Base-by-base conservation (phyloP, 2,329 filamentous ascomycete species). In the Tolypocladium ovalisporum region DNA sequence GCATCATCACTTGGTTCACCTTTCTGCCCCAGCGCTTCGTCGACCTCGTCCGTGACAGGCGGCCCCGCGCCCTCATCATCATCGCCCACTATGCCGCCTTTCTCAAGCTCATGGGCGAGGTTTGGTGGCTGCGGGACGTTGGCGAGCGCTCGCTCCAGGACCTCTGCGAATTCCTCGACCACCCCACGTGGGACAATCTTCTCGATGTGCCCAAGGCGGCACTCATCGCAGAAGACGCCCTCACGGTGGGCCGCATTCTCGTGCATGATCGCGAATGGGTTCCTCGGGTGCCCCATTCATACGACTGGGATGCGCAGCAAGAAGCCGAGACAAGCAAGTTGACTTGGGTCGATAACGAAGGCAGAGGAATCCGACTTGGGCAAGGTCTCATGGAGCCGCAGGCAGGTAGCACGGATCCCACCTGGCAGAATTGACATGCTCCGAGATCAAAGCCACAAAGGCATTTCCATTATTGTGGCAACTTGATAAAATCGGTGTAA, bases 81-180 rank as follows among this genome's bases (percentile, higher is more conserved):
- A 55, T 84, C 13, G 79, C 78, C 1, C 71, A 83, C 61, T 81
- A 81, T 58, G 70, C 79, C 7, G 71, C 72, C 52, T 83, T 83
- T 56, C 64, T 75, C 54, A 82, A 80, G 64, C 55, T 79, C 2
- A 67, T 70, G 13, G 55, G 60, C 3, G 59, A 60, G 1, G 61
- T 77, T 4, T 84, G 81, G 81, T 84, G 80, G 80, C 67, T 79
- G 56, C 57, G 62, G 3, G 75, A 73, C 27, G 73, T 84, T 24
- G 71, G 72, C 2, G 67, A 78, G 42, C 73, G 72, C 19, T 74
- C 80, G 58, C 72, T 82, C 12, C 63, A 61, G 6, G 73, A 78
- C 57, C 76, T 83, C 34, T 67, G 64, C 58, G 59, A 70, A 7
- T 61, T 72, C 22, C 60, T 81, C 19, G 73, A 63, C 67, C 0